Conservation (phyloP, 1,284 basidiomycete species). For the Tilletia walkeri region DNA sequence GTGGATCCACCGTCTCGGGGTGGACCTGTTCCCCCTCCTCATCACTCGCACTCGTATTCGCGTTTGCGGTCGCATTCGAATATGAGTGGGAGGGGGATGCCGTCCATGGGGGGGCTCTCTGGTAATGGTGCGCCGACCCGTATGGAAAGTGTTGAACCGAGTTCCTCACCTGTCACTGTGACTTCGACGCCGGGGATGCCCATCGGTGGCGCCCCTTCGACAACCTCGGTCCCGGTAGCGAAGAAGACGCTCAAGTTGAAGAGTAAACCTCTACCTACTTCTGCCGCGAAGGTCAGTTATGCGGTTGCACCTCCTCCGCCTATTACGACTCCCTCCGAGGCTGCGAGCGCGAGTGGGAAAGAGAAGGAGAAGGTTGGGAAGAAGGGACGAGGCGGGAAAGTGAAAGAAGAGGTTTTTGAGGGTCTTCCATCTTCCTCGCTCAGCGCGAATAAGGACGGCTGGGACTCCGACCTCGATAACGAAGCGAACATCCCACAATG, state of each 20-base stretch:
- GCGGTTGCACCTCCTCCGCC: slow-evolving; percentile 3
- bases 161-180: neutral
- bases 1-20: too few relatives aligned
- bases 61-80: too few relatives aligned
- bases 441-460: slow-evolving; percentile 20
- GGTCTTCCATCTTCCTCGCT: too few relatives aligned
- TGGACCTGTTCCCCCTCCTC: neutral
- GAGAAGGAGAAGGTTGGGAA: too few relatives aligned
- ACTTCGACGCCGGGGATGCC: neutral
- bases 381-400: neutral
- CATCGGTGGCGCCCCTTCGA: neutral
- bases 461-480: slow-evolving; percentile 50
- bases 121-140: neutral
- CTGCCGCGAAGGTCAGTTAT: neutral
- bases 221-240: neutral
- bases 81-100: too few relatives aligned
- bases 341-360: neutral
- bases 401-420: neutral
- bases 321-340: neutral
- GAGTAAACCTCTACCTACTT: neutral
- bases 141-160: neutral
- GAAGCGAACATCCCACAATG: slow-evolving; percentile 46
- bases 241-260: slow-evolving; percentile 14
- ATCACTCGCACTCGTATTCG: too few relatives aligned
- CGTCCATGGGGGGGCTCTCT: too few relatives aligned